Percentiles rank a stretch among this genome's conserved stretches.
Evolutionary conservation across 768 basidiomycete genomes (phyloP).

Genomic region (Collybia nuda): DNA sequence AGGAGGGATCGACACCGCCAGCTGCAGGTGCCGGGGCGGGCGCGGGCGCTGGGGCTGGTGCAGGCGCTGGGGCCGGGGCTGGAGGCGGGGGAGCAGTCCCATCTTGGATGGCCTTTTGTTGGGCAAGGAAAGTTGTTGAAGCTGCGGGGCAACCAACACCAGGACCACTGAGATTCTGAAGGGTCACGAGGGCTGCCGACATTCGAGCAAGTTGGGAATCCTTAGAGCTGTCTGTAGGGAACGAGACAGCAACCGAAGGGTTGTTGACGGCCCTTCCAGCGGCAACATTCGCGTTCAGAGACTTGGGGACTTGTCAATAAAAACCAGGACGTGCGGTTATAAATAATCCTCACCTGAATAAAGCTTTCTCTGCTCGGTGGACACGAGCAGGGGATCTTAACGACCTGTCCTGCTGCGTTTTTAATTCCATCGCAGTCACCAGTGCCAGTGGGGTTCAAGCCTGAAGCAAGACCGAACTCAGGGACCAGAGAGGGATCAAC

Average conservation of each 20-base stretch:
- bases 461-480: conserved; percentile 54
- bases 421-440: conserved; percentile 64
- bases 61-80: conserved; percentile 18
- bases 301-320: conserved; percentile 13
- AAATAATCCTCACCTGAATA: conserved; percentile 35
- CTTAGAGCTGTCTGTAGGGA: conserved; percentile 53
- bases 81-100: conserved; percentile 21
- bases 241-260: conserved; percentile 54
- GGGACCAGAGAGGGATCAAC: conserved; percentile 50
- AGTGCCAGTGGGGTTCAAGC: conserved; percentile 60
- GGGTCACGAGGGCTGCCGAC: conserved; percentile 44
- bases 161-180: conserved; percentile 67
- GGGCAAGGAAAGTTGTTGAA: conserved; percentile 58
- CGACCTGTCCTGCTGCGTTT: conserved; percentile 51
- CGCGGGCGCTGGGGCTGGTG: conserved; percentile 25
- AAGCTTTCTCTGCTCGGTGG: conserved; percentile 57
- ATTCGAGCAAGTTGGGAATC: conserved; percentile 56
- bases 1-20: conserved; percentile 36
- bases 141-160: conserved; percentile 69
- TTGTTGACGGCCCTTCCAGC: conserved; percentile 69
- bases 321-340: not conserved
- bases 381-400: conserved; percentile 66
- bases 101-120: conserved; percentile 34
- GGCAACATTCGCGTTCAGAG: conserved; percentile 53
- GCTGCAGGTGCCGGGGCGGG: conserved; percentile 28